Base-by-base conservation (phyloP, 1,284 basidiomycete species). In the Peniophora sp. region DNA sequence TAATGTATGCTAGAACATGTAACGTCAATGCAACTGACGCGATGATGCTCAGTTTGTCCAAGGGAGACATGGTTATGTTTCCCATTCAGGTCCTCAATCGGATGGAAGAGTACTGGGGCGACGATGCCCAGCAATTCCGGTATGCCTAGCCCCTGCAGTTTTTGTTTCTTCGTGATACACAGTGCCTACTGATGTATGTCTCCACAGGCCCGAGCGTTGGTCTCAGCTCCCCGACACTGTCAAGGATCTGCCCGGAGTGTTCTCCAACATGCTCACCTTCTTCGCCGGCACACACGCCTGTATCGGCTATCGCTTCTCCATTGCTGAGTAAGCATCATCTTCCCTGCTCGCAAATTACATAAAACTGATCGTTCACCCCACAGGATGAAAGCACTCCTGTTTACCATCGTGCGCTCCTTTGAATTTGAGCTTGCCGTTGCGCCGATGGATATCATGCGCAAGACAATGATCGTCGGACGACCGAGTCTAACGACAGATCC, bases 271-370 rank as follows among this genome's bases (percentile, higher is more conserved):
- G 58, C 64, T 86, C 47, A 75, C 77, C 1, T 88, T 87, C 69
- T 56, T 80, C 2, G 77, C 76, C 18, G 83, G 83, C 1, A 73
- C 79, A 6, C 73, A 74, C 34, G 72, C 79, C 1, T 85, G 82
- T 58, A 84, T 85, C 42, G 85, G 85, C 0, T 88, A 83, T 61
- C 75, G 81, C 3, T 87, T 88, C 60, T 75, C 84, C 1, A 59
- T 88, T 22, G 68, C 79, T 14, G 85, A 88, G 78, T 81, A 24
- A 15, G 55, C 50, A 9, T 67, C 60, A n/a, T 6, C 35, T 14
- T 27, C n/a, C n/a, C n/a, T n/a, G n/a, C n/a, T n/a, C n/a, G n/a
- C n/a, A n/a, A n/a, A n/a, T n/a, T n/a, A 36, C 35, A 10, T n/a
- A 36, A 36, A 10, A 36, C 35, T 36, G 35, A 36, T 36, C 35